Conservation (phyloP, 257 asterid genomes). For the Scutellaria barbata region DNA sequence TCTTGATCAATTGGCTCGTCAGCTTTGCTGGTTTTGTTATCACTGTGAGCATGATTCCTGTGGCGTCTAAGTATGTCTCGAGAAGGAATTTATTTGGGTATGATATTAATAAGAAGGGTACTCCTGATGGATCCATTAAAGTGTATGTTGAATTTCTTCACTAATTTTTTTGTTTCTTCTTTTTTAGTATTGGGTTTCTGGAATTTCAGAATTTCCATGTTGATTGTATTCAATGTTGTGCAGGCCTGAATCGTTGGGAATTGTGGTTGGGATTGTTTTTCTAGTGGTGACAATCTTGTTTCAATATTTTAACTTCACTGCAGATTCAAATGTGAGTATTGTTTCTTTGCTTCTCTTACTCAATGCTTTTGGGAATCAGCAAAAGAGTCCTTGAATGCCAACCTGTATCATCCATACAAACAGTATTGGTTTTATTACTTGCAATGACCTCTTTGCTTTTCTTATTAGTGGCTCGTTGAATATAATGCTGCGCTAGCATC, state of each 20-base stretch:
- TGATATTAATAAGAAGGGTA: conserved; percentile 78
- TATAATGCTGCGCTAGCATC: conserved; percentile 98
- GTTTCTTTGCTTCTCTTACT: conserved; percentile 7
- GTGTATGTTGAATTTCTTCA: conserved; percentile 52
- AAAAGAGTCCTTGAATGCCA: neutral
- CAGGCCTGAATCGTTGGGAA: conserved; percentile 98
- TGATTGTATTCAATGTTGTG: conserved; percentile 7
- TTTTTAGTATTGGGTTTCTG: too few relatives aligned
- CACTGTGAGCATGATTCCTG: conserved; percentile 66
- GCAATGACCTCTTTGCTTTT: conserved; percentile 31
- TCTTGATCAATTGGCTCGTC: conserved; percentile 52
- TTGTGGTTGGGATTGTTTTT: conserved; percentile 82
- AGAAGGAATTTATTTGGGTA: conserved; percentile 74
- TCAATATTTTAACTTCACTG: conserved; percentile 70
- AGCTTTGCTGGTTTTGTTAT: conserved; percentile 59
- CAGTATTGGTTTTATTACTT: too few relatives aligned
- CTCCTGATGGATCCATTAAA: conserved; percentile 76
- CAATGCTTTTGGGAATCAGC: neutral
- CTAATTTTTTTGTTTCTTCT: neutral
- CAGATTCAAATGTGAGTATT: conserved; percentile 64
- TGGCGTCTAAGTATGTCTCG: conserved; percentile 64
- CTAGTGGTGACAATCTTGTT: conserved; percentile 82
- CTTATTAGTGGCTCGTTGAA: conserved; percentile 87
- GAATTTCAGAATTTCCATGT: too few relatives aligned
- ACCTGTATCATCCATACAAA: neutral